phyloP scores from a whole-genome alignment of 805 yeast genomes.

The Nakazawaea peltata region DNA sequence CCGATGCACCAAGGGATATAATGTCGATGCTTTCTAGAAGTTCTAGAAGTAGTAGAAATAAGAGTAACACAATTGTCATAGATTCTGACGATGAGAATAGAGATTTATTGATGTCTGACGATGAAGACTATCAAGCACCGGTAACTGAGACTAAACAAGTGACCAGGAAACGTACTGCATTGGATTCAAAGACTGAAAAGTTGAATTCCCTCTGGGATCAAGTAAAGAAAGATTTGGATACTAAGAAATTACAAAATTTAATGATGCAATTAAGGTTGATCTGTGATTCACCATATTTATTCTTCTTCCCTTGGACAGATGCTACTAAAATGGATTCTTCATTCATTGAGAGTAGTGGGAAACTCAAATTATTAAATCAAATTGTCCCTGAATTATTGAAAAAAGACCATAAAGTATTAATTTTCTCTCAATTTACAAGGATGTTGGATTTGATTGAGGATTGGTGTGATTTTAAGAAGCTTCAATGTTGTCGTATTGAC shows the following conservation, averaged over 20 bases:
- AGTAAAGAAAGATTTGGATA: constrained; percentile 32
- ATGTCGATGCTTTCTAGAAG: not conserved
- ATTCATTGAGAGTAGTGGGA: constrained; percentile 56
- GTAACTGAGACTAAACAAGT: not conserved
- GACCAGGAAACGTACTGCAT: too few species aligned
- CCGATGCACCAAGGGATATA: not conserved
- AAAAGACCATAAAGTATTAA: constrained; percentile 55
- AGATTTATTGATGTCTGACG: constrained; percentile 8
- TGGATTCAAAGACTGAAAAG: not conserved
- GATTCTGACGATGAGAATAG: constrained; percentile 11
- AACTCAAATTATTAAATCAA: constrained; percentile 62
- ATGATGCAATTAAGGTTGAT: constrained; percentile 81
- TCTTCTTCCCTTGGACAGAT: constrained; percentile 69
- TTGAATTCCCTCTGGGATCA: constrained; percentile 18
- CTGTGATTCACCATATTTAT: constrained; percentile 80
- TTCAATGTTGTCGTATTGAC: constrained; percentile 56
- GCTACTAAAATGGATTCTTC: constrained; percentile 27
- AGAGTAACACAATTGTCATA: not conserved
- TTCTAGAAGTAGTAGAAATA: constrained; percentile 6
- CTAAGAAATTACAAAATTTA: constrained; percentile 53
- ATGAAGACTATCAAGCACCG: constrained; percentile 10
- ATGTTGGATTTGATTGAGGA: constrained; percentile 79
- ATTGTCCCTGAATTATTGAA: constrained; percentile 42
- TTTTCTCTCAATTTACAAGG: constrained; percentile 81
- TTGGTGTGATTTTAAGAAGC: constrained; percentile 47